Base-by-base conservation (phyloP, 345 rosid genomes). In the Bruguiera gymnorhiza region DNA sequence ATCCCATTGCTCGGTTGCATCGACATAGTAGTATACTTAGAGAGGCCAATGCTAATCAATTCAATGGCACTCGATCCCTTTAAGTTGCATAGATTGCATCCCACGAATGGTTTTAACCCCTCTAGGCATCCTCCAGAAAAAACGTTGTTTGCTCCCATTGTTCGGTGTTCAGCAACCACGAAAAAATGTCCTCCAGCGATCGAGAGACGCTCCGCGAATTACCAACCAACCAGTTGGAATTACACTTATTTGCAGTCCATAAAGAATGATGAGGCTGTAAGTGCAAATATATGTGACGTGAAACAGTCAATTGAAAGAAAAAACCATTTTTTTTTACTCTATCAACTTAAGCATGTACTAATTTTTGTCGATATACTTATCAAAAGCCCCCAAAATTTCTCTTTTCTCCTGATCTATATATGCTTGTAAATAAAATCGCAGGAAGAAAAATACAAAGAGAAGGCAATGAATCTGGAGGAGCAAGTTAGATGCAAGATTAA, bases 401-500 rank as follows among this genome's bases (percentile, higher is more conserved):
- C 5, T 43, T 43, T 43, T 43, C 5, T 43, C 50, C 50, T 3
- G 50, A 11, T 2, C 50, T 11, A 11, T 15, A 0, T 43, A 15
- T 43, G 50, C 50, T 43, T 43, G 19, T 13, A 43, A 43, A 43
- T 43, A 13, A 13, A 43, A 43, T 56, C 16, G 34, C 29, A 82
- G 81, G 74, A 71, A 6, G 48, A 46, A 0, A 2, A 63, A 1
- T 55, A 72, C 69, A 29, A 56, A 48, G 65, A 53, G 2, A 67
- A 69, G 69, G 76, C 52, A 8, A 29, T 20, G 50, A 48, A 59
- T 62, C 69, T 83, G 18, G 83, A 80, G 70, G 73, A 72, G 54
- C 74, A 78, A 31, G 60, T 82, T 59, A 74, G 79, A 48, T 11
- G 55, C 37, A 66, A 59, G 53, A 46, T 83, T 4, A 51, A 59